Evolutionary conservation across 192 early-diverging fungal genomes (phyloP).

Genomic region (Backusella mclennaniae): DNA sequence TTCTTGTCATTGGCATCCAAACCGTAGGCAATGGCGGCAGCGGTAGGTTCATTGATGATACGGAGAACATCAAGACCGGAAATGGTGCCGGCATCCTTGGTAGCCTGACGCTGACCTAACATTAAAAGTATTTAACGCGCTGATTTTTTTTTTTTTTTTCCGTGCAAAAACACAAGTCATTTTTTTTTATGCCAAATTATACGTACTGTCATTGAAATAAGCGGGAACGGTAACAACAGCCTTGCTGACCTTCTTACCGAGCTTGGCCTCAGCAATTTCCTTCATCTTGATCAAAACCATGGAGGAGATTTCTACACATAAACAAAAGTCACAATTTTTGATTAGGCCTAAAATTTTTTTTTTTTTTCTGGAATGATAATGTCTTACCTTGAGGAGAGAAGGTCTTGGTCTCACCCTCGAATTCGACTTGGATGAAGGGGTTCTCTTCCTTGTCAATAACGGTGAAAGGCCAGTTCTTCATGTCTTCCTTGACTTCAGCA

Average conservation of each 20-base stretch:
- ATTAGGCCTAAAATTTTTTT: not conserved
- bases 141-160: not conserved
- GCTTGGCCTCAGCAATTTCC: conserved; percentile 60
- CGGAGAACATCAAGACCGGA: conserved; percentile 83
- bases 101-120: conserved; percentile 82
- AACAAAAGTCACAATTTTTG: not conserved
- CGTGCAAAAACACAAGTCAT: not conserved
- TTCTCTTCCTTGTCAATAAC: conserved; percentile 66
- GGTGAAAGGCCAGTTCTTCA: conserved; percentile 85
- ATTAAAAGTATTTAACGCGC: not conserved
- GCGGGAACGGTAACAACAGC: conserved; percentile 76
- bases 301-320: conserved; percentile 62
- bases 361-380: not conserved
- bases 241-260: conserved; percentile 64
- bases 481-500: conserved; percentile 76
- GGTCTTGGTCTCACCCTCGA: conserved; percentile 78
- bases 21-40: conserved; percentile 93
- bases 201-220: conserved; percentile 83
- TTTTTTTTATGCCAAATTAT: not conserved
- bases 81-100: conserved; percentile 91
- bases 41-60: conserved; percentile 92
- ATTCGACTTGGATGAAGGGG: conserved; percentile 80
- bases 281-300: conserved; percentile 79
- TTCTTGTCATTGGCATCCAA: conserved; percentile 85
- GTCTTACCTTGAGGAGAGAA: conserved; percentile 71